A percentile compares a stretch with the other conserved stretches of the same genome.
Evolutionary conservation across 1,284 basidiomycete species (phyloP).

Genomic region (Baeospora myosura): DNA sequence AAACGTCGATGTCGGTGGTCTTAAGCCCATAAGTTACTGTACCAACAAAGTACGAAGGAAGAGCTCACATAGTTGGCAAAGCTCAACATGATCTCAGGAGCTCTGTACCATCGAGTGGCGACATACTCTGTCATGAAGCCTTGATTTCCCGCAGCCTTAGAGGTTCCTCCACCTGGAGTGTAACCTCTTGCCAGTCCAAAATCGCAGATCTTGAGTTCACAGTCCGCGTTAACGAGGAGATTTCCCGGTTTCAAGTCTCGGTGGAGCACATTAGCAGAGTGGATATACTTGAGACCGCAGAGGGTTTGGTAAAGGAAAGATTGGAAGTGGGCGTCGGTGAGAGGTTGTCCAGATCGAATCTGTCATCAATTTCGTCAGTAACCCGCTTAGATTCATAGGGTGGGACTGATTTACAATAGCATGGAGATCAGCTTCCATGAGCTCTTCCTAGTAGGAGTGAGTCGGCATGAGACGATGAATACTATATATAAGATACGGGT

Average conservation of each 20-base stretch:
- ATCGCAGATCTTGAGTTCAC: constrained; percentile 97
- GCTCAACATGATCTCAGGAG: constrained; percentile 96
- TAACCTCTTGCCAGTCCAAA: constrained; percentile 97
- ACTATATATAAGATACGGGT: neutral
- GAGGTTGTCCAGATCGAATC: constrained; percentile 96
- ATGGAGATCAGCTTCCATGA: constrained; percentile 99
- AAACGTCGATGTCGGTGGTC: constrained; percentile 90
- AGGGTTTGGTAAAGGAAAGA: constrained; percentile 99
- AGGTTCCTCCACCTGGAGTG: constrained; percentile 69
- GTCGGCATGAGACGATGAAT: neutral
- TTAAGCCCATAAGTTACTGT: constrained; percentile 20
- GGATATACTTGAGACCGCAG: constrained; percentile 97
- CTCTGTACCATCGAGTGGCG: constrained; percentile 95
- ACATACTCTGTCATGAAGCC: constrained; percentile 99
- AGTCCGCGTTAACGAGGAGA: constrained; percentile 96
- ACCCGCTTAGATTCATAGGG: neutral
- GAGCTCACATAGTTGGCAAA: constrained; percentile 88
- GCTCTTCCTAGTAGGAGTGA: constrained; percentile 63
- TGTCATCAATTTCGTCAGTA: constrained; percentile 23
- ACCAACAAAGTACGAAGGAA: constrained; percentile 3
- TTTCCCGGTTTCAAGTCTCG: constrained; percentile 97
- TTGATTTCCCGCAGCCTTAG: constrained; percentile 69
- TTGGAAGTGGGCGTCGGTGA: constrained; percentile 98
- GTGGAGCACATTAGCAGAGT: constrained; percentile 96
- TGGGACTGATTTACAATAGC: constrained; percentile 71